A percentile compares a stretch with the other conserved stretches of the same genome.
Conservation (phyloP, 2,329 filamentous ascomycete genomes). For the Rhinocladiella mackenziei region DNA sequence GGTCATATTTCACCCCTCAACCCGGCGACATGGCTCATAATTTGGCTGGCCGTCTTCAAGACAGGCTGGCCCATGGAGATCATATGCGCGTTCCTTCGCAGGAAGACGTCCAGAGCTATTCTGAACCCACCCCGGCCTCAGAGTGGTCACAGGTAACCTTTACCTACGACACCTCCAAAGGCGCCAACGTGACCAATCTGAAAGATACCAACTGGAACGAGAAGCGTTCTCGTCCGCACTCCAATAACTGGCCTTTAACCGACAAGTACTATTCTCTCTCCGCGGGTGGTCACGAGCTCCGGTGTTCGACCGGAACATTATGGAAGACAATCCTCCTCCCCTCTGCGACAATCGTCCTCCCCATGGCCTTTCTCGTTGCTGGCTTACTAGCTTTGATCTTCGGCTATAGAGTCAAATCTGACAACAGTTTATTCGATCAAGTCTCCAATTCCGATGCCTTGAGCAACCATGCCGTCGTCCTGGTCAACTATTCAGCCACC, state of each 20-base stretch:
- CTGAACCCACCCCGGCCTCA: constrained; percentile 7
- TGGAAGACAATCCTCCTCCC: constrained; percentile 23
- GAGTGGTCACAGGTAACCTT: constrained; percentile 17
- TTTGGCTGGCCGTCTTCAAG: constrained; percentile 4
- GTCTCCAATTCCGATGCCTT: constrained; percentile 15
- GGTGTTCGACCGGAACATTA: constrained; percentile 12
- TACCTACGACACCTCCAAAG: constrained; percentile 8
- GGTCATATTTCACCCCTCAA: no score
- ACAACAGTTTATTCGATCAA: constrained; percentile 14
- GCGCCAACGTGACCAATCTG: constrained; percentile 6
- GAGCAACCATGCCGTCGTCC: constrained; percentile 17
- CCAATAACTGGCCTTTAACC: constrained; percentile 14
- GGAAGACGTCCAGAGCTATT: constrained; percentile 7
- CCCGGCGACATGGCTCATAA: no score
- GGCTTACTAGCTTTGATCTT: constrained; percentile 25
- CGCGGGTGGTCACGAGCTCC: constrained; percentile 1
- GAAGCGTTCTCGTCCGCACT: constrained; percentile 3
- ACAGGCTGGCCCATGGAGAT: constrained; percentile 1
- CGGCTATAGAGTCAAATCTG: constrained; percentile 22
- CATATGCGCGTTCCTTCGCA: constrained; percentile 5
- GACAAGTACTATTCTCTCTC: constrained; percentile 19
- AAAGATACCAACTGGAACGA: no score
- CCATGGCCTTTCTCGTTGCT: constrained; percentile 24
- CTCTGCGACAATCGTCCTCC: constrained; percentile 20
- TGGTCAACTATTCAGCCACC: constrained; percentile 28